Conservation (phyloP, 1,284 basidiomycete genomes). For the Hemileccinum hortonii region DNA sequence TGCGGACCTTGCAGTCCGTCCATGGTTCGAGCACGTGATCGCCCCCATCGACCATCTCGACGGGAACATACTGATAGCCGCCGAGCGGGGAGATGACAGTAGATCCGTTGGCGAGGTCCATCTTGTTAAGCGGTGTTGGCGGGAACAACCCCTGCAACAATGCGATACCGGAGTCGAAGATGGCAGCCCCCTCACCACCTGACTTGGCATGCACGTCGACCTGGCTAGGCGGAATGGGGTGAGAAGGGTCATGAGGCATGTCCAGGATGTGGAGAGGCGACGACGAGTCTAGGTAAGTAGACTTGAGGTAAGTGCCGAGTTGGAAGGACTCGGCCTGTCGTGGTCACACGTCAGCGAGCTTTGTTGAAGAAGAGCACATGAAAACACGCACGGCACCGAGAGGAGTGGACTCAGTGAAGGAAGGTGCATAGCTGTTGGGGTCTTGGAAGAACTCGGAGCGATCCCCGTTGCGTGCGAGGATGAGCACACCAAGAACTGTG, state of each 20-base stretch:
- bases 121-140: constrained; percentile 64
- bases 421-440: constrained; percentile 65
- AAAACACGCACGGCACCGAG: constrained; percentile 66
- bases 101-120: constrained; percentile 77
- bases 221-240: constrained; percentile 51
- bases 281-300: constrained; percentile 64
- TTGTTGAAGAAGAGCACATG: not conserved
- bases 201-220: constrained; percentile 77
- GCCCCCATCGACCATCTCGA: constrained; percentile 76
- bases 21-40: constrained; percentile 82
- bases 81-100: constrained; percentile 70
- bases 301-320: constrained; percentile 66
- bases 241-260: constrained; percentile 41
- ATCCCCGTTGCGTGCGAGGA: constrained; percentile 83
- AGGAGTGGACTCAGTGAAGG: constrained; percentile 77
- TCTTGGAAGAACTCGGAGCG: constrained; percentile 70
- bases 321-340: constrained; percentile 66
- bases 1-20: constrained; percentile 75
- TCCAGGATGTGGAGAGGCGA: constrained; percentile 68
- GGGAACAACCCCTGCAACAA: constrained; percentile 79
- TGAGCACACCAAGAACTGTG: constrained; percentile 75
- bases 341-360: constrained; percentile 4
- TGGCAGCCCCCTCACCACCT: constrained; percentile 79
- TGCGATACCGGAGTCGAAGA: constrained; percentile 79
- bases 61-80: constrained; percentile 83